Conservation (phyloP, 768 basidiomycete genomes). For the Auricularia cornea region DNA sequence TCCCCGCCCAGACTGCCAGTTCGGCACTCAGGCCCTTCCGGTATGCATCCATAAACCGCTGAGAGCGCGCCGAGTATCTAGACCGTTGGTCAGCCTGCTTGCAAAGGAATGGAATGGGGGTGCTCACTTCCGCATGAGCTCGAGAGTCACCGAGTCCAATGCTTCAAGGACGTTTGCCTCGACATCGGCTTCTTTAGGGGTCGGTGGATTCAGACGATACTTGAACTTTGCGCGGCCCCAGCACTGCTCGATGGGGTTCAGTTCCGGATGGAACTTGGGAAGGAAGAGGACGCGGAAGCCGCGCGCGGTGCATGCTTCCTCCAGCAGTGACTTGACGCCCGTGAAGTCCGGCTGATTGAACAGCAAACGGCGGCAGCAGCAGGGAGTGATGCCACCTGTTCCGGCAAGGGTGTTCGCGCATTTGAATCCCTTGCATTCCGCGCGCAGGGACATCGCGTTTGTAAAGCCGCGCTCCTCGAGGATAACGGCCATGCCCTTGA, state of each 20-base stretch:
- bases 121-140: slow-evolving; percentile 6
- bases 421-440: slow-evolving; percentile 25
- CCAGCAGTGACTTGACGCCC: slow-evolving; percentile 24
- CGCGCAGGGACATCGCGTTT: not conserved
- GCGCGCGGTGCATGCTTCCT: slow-evolving; percentile 15
- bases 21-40: slow-evolving; percentile 6
- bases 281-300: slow-evolving; percentile 30
- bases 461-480: slow-evolving; percentile 7
- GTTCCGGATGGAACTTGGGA: slow-evolving; percentile 37
- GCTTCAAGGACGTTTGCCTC: slow-evolving; percentile 22
- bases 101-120: too few species aligned
- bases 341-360: slow-evolving; percentile 36
- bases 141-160: slow-evolving; percentile 21
- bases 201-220: slow-evolving; percentile 21
- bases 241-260: slow-evolving; percentile 37
- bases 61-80: slow-evolving; percentile 6
- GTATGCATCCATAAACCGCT: slow-evolving; percentile 13
- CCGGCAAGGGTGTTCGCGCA: slow-evolving; percentile 10
- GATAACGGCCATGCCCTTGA: slow-evolving; percentile 32
- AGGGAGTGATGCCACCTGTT: slow-evolving; percentile 9
- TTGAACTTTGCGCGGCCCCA: slow-evolving; percentile 29
- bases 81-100: not conserved
- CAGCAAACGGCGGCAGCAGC: slow-evolving; percentile 30
- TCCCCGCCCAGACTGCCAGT: slow-evolving; percentile 10
- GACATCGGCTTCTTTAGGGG: slow-evolving; percentile 25